Conservation (phyloP, 1,139 yeast species). For the Yamadazyma pseudoaaseri region DNA sequence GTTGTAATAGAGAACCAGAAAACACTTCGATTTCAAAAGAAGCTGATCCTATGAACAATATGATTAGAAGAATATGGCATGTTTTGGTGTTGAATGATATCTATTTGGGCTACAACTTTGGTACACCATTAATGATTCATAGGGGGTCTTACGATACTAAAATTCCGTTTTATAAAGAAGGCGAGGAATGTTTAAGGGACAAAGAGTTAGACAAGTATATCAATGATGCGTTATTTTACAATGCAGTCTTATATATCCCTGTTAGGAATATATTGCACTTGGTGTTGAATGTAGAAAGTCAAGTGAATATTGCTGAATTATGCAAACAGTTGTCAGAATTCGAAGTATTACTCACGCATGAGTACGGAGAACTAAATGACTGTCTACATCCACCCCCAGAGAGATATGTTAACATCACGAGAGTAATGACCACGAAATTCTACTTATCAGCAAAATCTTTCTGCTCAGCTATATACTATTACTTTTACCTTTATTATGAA, state of each 20-base stretch:
- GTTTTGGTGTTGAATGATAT: conserved; percentile 32
- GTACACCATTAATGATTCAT: conserved; percentile 25
- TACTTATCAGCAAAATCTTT: conserved; percentile 32
- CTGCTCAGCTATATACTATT: conserved; percentile 34
- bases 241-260: conserved; percentile 6
- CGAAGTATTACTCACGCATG: conserved; percentile 17
- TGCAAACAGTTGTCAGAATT: conserved; percentile 20
- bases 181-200: conserved; percentile 23
- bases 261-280: conserved; percentile 15
- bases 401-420: conserved; percentile 17
- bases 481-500: conserved; percentile 44
- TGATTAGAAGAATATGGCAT: conserved; percentile 57
- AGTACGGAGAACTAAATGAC: conserved; percentile 21
- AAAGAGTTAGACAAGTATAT: conserved; percentile 21
- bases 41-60: conserved; percentile 28
- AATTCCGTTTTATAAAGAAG: conserved; percentile 24
- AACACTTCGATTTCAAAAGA: conserved; percentile 17
- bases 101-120: conserved; percentile 27
- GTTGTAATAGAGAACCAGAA: conserved; percentile 46
- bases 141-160: conserved; percentile 26
- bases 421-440: conserved; percentile 26
- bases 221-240: conserved; percentile 15
- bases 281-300: conserved; percentile 22
- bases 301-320: conserved; percentile 22
- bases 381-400: conserved; percentile 20